phyloP scores from a whole-genome alignment of 305 asterid species.

The Fraxinus ornus region DNA sequence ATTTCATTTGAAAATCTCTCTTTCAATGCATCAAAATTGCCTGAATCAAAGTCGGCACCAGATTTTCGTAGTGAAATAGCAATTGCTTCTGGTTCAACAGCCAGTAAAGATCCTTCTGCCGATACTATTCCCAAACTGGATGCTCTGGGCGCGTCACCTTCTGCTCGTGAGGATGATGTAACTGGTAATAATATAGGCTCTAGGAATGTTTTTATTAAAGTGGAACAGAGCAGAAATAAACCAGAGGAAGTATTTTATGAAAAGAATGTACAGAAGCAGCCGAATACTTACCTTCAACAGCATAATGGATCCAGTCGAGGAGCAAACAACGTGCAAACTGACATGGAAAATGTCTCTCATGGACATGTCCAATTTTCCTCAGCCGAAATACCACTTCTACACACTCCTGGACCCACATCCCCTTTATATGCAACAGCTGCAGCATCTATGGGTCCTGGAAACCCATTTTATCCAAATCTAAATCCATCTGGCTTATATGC shows the following conservation, averaged over 20 bases:
- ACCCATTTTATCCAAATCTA: conserved; percentile 49
- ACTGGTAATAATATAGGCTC: conserved; percentile 34
- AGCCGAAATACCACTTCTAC: conserved; percentile 48
- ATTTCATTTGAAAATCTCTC: conserved; percentile 55
- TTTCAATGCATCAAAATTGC: conserved; percentile 36
- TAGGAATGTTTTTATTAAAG: conserved; percentile 32
- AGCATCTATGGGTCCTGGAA: conserved; percentile 68
- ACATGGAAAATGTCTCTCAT: conserved; percentile 32
- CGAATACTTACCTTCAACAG: conserved; percentile 41
- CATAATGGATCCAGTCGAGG: conserved; percentile 39
- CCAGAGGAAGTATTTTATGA: conserved; percentile 38
- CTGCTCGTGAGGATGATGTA: conserved; percentile 36
- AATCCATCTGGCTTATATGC: conserved; percentile 52
- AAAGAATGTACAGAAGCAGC: conserved; percentile 40
- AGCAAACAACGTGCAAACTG: conserved; percentile 30
- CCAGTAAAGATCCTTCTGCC: conserved; percentile 31
- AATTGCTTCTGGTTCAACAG: conserved; percentile 31
- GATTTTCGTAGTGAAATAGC: conserved; percentile 34
- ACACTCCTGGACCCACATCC: conserved; percentile 52
- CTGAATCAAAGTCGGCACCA: conserved; percentile 40
- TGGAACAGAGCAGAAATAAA: conserved; percentile 36
- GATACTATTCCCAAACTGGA: conserved; percentile 33
- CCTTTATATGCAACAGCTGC: conserved; percentile 69
- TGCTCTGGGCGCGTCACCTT: conserved; percentile 33
- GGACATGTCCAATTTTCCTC: conserved; percentile 38